phyloP scores from a whole-genome alignment of 257 asterid genomes.

The Lithospermum erythrorhizon region DNA sequence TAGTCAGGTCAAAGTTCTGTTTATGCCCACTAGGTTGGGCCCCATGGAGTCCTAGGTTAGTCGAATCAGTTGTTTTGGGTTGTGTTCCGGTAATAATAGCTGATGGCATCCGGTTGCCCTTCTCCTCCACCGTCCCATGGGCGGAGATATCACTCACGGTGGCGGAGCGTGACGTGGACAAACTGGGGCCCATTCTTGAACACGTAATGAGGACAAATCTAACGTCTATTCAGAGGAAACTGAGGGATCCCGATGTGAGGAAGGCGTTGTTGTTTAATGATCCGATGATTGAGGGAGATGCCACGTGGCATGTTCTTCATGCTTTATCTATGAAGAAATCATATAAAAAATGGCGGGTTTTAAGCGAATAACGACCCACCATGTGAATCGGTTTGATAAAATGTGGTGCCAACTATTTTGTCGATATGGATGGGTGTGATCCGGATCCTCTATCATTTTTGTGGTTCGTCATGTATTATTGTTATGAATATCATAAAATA shows the following conservation, averaged over 20 bases:
- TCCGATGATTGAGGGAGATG: conserved; percentile 52
- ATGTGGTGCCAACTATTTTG: no score
- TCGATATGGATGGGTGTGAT: no score
- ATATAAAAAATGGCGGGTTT: conserved; percentile 25
- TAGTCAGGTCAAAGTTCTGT: conserved; percentile 62
- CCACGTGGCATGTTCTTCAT: conserved; percentile 68
- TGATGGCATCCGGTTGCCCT: conserved; percentile 65
- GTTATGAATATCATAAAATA: no score
- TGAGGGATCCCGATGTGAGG: conserved; percentile 45
- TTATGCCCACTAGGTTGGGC: conserved; percentile 92
- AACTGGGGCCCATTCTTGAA: conserved; percentile 44
- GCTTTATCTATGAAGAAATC: conserved; percentile 39
- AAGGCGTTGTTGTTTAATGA: conserved; percentile 45
- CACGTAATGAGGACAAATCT: conserved; percentile 59
- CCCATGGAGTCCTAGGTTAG: conserved; percentile 92
- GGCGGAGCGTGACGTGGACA: conserved; percentile 65
- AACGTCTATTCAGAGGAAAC: conserved; percentile 39
- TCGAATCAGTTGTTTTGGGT: conserved; percentile 76
- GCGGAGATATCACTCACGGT: conserved; percentile 52
- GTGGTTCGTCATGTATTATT: no score
- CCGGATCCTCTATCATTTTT: no score
- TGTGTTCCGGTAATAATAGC: conserved; percentile 87
- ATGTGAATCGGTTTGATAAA: conserved; percentile 6
- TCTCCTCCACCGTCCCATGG: conserved; percentile 68
- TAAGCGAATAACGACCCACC: conserved; percentile 10